Evolutionary conservation across 495 filamentous ascomycete species (phyloP).

Genomic region (Jackrogersella minutella): DNA sequence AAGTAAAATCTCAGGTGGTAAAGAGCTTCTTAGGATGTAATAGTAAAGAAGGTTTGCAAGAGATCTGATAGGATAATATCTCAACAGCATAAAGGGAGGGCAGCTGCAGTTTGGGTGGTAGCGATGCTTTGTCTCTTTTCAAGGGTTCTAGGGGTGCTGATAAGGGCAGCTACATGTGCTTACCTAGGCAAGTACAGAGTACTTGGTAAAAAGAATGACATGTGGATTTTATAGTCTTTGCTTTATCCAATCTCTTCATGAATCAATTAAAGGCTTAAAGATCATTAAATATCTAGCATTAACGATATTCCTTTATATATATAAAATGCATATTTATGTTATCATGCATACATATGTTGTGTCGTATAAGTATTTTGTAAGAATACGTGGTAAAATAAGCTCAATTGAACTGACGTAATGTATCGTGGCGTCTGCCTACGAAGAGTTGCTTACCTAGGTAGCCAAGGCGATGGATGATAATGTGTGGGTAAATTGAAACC

Average conservation of each 20-base stretch:
- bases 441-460: neutral
- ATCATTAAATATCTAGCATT: too few relatives aligned
- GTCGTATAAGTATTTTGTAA: neutral
- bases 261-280: too few relatives aligned
- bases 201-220: too few relatives aligned
- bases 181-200: neutral
- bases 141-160: neutral
- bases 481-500: too few relatives aligned
- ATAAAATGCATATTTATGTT: too few relatives aligned
- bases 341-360: too few relatives aligned
- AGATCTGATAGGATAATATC: slow-evolving; percentile 15
- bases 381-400: neutral
- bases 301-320: too few relatives aligned
- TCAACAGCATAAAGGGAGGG: neutral
- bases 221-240: too few relatives aligned
- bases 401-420: neutral
- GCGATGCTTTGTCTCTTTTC: neutral
- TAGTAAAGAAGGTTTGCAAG: neutral
- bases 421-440: neutral
- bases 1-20: neutral
- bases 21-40: neutral
- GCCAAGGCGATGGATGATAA: too few relatives aligned
- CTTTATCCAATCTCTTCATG: too few relatives aligned
- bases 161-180: neutral
- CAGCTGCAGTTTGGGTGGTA: slow-evolving; percentile 16